Base-by-base conservation (phyloP, 345 rosid genomes). In the Murraya paniculata region DNA sequence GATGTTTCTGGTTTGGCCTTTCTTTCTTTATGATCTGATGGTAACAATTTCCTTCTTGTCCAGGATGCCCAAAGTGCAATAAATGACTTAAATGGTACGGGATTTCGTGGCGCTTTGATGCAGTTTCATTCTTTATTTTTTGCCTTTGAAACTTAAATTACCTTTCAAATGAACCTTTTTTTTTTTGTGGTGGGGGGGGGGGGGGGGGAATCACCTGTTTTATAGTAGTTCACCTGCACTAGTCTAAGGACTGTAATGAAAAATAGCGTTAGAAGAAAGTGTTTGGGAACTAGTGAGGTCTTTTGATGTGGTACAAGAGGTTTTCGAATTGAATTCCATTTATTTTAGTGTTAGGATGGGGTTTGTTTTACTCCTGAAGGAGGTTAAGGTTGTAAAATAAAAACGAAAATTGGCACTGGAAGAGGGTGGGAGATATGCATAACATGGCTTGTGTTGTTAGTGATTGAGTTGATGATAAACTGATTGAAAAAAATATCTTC, bases 11-110 rank as follows among this genome's bases (percentile, higher is more conserved):
- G 59, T 70, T 11, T 7, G 48, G 35, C 8, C 13, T n/a, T 73
- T 73, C 45, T 45, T 58, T 62, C 16, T 33, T 60, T 33, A 35
- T 66, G 24, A n/a, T 38, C 28, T 69, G 35, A 71, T 66, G 18
- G 36, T 74, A 25, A 66, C 27, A 13, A 70, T 48, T 69, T 64
- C 14, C 56, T 64, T 55, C 66, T 45, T 73, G 28, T 86, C 65
- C 90, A 96, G 99, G 98, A 96, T 81, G 99, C 99, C 56, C 98
- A 94, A 85, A 85, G 93, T 86, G 98, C 99, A 11, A 91, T 96
- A 71, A 94, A 96, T 74, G 98, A 96, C 86, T 80, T 96, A 83
- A 91, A 89, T 70, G 99, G 99, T 96, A 90, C 72, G 86, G 48
- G 22, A 48, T n/a, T 39, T 59, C 62, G 33, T 58, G 11, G 31